These are phyloP conservation scores for Fusarium brachygibbosum DNA, from an alignment of 2,329 filamentous ascomycete genomes.

Conservation along the genomic window DNA sequence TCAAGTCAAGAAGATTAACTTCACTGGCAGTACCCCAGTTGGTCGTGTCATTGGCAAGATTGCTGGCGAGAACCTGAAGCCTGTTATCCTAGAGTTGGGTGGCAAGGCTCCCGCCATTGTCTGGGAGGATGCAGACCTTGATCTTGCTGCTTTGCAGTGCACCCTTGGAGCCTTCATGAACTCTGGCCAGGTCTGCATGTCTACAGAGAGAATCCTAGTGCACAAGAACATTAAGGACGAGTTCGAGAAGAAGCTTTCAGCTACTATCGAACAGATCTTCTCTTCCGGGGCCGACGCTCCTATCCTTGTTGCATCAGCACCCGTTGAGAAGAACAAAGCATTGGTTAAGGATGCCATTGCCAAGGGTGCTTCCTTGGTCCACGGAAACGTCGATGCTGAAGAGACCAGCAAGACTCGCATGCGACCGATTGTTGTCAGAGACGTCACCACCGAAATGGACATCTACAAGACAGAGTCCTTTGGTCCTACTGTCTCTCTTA, in stretches of 20 bases:
- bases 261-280: conserved; percentile 59
- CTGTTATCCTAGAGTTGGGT: conserved; percentile 83
- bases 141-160: conserved; percentile 76
- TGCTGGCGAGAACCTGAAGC: conserved; percentile 82
- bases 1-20: conserved; percentile 83
- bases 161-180: conserved; percentile 79
- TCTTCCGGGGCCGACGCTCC: conserved; percentile 73
- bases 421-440: conserved; percentile 76
- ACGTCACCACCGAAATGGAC: conserved; percentile 75
- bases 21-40: conserved; percentile 82
- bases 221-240: conserved; percentile 61
- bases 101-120: conserved; percentile 86
- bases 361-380: conserved; percentile 72
- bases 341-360: conserved; percentile 76
- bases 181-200: conserved; percentile 87
- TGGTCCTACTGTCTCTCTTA: conserved; percentile 78
- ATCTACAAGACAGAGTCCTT: conserved; percentile 83
- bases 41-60: conserved; percentile 78
- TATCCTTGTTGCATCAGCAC: conserved; percentile 76
- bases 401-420: conserved; percentile 59
- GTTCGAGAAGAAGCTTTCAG: conserved; percentile 62
- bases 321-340: conserved; percentile 73
- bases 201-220: conserved; percentile 79
- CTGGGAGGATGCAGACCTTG: conserved; percentile 82
- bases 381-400: conserved; percentile 54